Evolutionary conservation across 148 eudicot species (phyloP).

Genomic region (Silene latifolia): DNA sequence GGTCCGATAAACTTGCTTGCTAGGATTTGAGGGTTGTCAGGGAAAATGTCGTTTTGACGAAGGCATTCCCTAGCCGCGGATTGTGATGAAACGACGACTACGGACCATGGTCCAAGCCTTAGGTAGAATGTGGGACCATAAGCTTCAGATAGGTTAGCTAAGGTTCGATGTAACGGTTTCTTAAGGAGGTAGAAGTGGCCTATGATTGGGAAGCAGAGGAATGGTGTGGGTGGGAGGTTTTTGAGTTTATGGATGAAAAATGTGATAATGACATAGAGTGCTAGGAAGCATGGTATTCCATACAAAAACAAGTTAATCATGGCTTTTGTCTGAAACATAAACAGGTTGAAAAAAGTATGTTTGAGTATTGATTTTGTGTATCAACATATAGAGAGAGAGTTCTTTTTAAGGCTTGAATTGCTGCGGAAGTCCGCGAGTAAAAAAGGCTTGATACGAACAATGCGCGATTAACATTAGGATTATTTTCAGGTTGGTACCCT

Average conservation of each 20-base stretch:
- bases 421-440: too few relatives aligned
- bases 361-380: too few relatives aligned
- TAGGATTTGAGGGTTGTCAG: conserved; percentile 10
- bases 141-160: conserved; percentile 9
- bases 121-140: conserved; percentile 18
- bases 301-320: conserved; percentile 6
- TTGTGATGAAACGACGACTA: conserved; percentile 6
- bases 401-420: too few relatives aligned
- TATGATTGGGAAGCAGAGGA: conserved; percentile 12
- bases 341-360: too few relatives aligned
- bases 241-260: neutral
- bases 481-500: too few relatives aligned
- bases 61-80: conserved; percentile 7
- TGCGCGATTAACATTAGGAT: too few relatives aligned
- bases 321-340: neutral
- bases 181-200: conserved; percentile 23
- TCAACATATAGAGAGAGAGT: too few relatives aligned
- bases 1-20: conserved; percentile 5
- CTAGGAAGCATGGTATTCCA: conserved; percentile 2
- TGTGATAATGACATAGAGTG: neutral
- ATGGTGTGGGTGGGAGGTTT: conserved; percentile 17
- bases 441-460: too few relatives aligned
- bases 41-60: conserved; percentile 4
- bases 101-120: neutral
- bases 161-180: conserved; percentile 22